Evolutionary conservation across 2,329 filamentous ascomycete species (phyloP).

Genomic region (Exophiala aquamarina): DNA sequence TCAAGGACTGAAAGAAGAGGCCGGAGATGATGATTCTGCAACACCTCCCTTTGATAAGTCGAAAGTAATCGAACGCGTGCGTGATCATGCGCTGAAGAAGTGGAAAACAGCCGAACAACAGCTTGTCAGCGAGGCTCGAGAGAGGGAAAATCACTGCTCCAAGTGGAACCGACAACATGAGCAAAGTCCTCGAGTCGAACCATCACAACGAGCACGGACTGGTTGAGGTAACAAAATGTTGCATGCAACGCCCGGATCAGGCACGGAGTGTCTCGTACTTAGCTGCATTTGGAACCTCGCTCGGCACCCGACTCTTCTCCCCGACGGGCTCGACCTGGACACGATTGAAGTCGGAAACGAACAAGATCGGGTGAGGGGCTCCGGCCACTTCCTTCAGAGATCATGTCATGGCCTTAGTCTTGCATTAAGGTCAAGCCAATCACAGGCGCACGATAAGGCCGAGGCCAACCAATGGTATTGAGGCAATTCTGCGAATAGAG

Average conservation of each 20-base stretch:
- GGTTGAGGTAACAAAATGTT: too few species aligned
- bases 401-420: constrained; percentile 2
- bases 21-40: not conserved
- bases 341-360: too few species aligned
- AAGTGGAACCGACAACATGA: constrained; percentile 1
- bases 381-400: not conserved
- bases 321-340: too few species aligned
- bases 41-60: not conserved
- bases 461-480: not conserved
- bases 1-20: constrained; percentile 12
- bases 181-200: not conserved
- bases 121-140: constrained; percentile 14
- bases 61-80: constrained; percentile 14
- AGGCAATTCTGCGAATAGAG: too few species aligned
- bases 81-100: constrained; percentile 19
- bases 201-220: not conserved
- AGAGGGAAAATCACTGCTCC: constrained; percentile 12
- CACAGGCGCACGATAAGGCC: not conserved
- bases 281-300: too few species aligned
- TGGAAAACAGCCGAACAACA: constrained; percentile 21
- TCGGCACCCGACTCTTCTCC: too few species aligned
- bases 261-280: too few species aligned
- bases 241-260: too few species aligned
- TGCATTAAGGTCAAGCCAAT: not conserved
- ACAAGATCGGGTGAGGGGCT: too few species aligned